Conservation (phyloP, 2,329 filamentous ascomycete species). For the Colletotrichum sp. region DNA sequence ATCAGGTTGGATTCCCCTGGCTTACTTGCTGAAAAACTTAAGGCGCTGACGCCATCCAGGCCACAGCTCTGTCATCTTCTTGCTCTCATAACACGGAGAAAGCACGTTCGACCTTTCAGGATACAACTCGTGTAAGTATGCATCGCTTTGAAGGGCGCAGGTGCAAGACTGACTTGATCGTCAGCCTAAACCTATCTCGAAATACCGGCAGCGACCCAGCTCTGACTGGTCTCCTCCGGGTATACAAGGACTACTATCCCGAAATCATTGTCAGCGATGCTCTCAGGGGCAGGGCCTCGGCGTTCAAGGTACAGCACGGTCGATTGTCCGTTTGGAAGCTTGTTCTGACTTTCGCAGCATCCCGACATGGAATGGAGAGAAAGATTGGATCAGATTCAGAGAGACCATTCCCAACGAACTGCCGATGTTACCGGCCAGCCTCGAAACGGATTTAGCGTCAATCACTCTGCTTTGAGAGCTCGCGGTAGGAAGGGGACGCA, state of each 20-base stretch:
- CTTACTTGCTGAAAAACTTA: not conserved
- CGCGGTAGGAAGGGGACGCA: slow-evolving; percentile 51
- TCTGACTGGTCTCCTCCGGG: slow-evolving; percentile 74
- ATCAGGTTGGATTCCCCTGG: slow-evolving; percentile 56
- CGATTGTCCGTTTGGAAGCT: not conserved
- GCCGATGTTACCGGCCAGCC: slow-evolving; percentile 36
- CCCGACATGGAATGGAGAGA: slow-evolving; percentile 79
- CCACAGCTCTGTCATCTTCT: slow-evolving; percentile 76
- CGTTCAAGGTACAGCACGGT: slow-evolving; percentile 56
- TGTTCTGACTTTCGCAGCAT: slow-evolving; percentile 53
- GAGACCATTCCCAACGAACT: slow-evolving; percentile 54
- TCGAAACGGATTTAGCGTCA: slow-evolving; percentile 67
- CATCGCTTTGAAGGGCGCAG: not conserved
- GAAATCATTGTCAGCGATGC: slow-evolving; percentile 82
- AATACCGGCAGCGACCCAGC: slow-evolving; percentile 75
- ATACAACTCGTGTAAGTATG: slow-evolving; percentile 73
- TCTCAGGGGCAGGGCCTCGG: slow-evolving; percentile 62
- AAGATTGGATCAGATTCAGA: slow-evolving; percentile 71
- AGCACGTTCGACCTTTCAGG: slow-evolving; percentile 82
- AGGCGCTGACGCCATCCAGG: slow-evolving; percentile 38
- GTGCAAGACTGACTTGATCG: not conserved
- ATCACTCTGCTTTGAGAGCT: slow-evolving; percentile 46
- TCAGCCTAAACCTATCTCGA: slow-evolving; percentile 60
- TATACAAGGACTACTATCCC: slow-evolving; percentile 92
- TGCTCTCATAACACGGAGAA: slow-evolving; percentile 78